Evolutionary conservation across 1,284 basidiomycete genomes (phyloP), one percentile per base, ranked within the genome.

Genomic region (Tilletia setariae): DNA sequence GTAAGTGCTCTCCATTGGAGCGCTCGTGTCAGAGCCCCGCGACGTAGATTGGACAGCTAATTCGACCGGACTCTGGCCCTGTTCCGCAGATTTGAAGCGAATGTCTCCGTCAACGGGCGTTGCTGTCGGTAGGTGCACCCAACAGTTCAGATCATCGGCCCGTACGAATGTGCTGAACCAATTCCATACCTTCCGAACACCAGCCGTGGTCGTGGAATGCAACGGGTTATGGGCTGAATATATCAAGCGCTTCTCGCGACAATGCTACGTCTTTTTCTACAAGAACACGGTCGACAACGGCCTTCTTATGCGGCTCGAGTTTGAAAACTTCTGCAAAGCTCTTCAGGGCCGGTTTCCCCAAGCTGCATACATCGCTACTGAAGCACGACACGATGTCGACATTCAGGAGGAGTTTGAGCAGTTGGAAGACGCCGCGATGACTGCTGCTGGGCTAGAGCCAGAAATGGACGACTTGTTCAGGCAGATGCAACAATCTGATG

Each of bases 321-420:
- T 61, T 30, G 56, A 61, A 16, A 32, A 21, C 19, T 19, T 61
- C 3, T 61, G 56, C 56, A n/a, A 25, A 30, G 56, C 56, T 2
- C 56, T 61, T 30, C 32, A 40, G 13, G 28, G 19, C 19, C 56
- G 56, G 30, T 61, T 61, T 35, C 56, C 56, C 19, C 25, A 61
- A 16, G 56, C 56, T 6, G 35, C 35, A 40, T 61, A 61, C 28
- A 21, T 61, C 56, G 56, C 56, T 19, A 61, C 56, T 30, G 56
- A 61, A 7, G 32, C 56, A 4, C 56, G 56, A 28, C 8, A 16
- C 15, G 56, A 61, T 32, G 6, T 30, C 7, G 32, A 61, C 4
- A 61, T 61, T 21, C 28, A 61, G 35, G 56, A 61, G 21, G 56
- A 32, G 15, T 61, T 61, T 30, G 56, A 61, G 15, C 16, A 61